A percentile compares a stretch with the other conserved stretches of the same genome.
Evolutionary conservation across 2,329 filamentous ascomycete species (phyloP).

Genomic region (Boeremia exigua): DNA sequence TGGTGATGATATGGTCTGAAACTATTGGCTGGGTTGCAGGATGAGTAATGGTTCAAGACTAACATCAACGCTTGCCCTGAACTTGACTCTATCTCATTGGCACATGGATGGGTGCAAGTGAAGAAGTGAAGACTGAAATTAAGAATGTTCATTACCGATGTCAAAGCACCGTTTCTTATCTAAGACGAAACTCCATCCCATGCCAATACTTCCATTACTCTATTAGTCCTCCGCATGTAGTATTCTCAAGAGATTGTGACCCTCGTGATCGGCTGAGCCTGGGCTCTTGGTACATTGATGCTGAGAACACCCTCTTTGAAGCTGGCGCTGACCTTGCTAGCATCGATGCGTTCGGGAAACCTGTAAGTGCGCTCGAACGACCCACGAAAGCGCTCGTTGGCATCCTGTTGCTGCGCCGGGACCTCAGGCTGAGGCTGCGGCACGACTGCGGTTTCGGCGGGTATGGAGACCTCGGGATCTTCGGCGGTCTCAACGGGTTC

Average conservation of each 20-base stretch:
- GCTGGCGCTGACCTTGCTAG: constrained; percentile 65
- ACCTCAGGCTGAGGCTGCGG: constrained; percentile 28
- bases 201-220: background rate
- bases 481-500: constrained; percentile 13
- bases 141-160: constrained; percentile 1
- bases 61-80: too few relatives aligned
- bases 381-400: constrained; percentile 66
- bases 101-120: background rate
- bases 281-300: constrained; percentile 69
- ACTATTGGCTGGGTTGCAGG: too few relatives aligned
- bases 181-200: background rate
- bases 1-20: too few relatives aligned
- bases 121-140: background rate
- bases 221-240: background rate
- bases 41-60: too few relatives aligned
- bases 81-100: background rate
- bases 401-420: constrained; percentile 23
- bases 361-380: constrained; percentile 72
- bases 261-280: constrained; percentile 31
- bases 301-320: constrained; percentile 71
- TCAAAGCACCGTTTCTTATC: background rate
- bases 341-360: constrained; percentile 70
- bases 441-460: constrained; percentile 24
- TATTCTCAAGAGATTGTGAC: constrained; percentile 36
- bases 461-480: constrained; percentile 10